Base-by-base conservation (phyloP, 2,329 filamentous ascomycete genomes). In the Talaromyces sp. region DNA sequence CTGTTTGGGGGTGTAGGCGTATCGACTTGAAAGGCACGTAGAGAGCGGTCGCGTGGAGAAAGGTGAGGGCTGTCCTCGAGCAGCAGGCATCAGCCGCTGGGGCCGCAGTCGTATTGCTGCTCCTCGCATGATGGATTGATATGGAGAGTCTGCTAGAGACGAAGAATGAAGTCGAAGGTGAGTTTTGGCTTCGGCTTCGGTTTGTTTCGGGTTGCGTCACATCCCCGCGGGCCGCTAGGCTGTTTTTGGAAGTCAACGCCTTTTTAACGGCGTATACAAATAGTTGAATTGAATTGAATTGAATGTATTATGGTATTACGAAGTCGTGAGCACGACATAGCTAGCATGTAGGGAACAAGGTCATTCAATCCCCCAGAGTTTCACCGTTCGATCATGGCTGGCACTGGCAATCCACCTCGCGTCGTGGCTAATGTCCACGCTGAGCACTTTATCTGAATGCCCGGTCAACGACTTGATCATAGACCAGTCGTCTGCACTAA, bases 401-500 rank as follows among this genome's bases (percentile, higher is more conserved):
- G 92, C 92, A 73, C 92, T 97, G 27, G 93, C 90, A 74, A 99
- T 96, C 91, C 92, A 99, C 71, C 83, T 89, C 9, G 88, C 90
- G 75, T 98, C 91, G 65, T 83, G 82, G 70, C 90, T 96, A 58
- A 96, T 86, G 78, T 99, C 95, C 13, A 92, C 89, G 67, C 92
- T 96, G 58, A 96, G 85, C 11, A 99, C 93, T 47, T 96, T 95
- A 2, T 92, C 93, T 1, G 92, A 92, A 75, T 99, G 95, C 0
- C 93, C 95, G 68, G 88, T 91, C 62, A 99, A 79, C 17, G 88
- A 91, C 77, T 96, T 96, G 63, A 93, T 87, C 62, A 96, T 78
- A 0, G 90, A 88, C 93, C 95, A 99, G 77, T 99, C 93, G 73
- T 99, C 95, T 2, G 92, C 92, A 7, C 92, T 96, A 77, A 96